Conservation (phyloP, 1,139 yeast species). For the Candida frijolesensis region DNA sequence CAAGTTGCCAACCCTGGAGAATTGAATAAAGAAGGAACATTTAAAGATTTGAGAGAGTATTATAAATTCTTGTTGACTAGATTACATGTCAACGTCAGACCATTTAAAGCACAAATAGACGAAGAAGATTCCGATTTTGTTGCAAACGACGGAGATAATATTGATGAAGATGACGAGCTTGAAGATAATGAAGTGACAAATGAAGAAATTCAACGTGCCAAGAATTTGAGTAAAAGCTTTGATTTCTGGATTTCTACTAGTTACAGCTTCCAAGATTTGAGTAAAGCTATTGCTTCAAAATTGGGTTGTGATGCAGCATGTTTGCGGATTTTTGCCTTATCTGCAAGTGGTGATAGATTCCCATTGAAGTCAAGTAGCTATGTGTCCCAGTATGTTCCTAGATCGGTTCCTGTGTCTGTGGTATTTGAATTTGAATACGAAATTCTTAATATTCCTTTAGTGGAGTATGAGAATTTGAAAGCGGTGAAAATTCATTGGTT, state of each 20-base stretch:
- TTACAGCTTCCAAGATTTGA: conserved; percentile 60
- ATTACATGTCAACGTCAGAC: conserved; percentile 58
- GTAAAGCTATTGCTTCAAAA: conserved; percentile 56
- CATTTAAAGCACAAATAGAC: conserved; percentile 44
- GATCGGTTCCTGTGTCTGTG: conserved; percentile 48
- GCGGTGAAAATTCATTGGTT: conserved; percentile 66
- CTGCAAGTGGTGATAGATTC: conserved; percentile 54
- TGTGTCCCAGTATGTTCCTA: conserved; percentile 51
- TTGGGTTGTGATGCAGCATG: conserved; percentile 61
- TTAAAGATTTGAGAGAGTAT: conserved; percentile 47
- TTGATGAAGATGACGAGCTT: conserved; percentile 15
- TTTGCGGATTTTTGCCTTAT: conserved; percentile 65
- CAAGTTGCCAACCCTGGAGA: conserved; percentile 36
- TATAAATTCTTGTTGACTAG: conserved; percentile 70
- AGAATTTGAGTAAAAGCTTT: conserved; percentile 33
- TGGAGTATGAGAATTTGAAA: conserved; percentile 77
- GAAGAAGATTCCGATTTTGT: conserved; percentile 54
- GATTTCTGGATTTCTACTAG: conserved; percentile 73
- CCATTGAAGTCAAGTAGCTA: conserved; percentile 46
- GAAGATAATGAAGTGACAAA: conserved; percentile 14
- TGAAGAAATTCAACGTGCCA: conserved; percentile 20
- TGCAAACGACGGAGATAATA: conserved; percentile 22
- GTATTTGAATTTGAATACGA: conserved; percentile 68
- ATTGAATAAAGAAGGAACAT: conserved; percentile 21
- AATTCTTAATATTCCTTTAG: conserved; percentile 69